Evolutionary conservation across 2,329 filamentous ascomycete species (phyloP), one percentile per base, ranked within the genome.

Genomic region (Botrytis elliptica): DNA sequence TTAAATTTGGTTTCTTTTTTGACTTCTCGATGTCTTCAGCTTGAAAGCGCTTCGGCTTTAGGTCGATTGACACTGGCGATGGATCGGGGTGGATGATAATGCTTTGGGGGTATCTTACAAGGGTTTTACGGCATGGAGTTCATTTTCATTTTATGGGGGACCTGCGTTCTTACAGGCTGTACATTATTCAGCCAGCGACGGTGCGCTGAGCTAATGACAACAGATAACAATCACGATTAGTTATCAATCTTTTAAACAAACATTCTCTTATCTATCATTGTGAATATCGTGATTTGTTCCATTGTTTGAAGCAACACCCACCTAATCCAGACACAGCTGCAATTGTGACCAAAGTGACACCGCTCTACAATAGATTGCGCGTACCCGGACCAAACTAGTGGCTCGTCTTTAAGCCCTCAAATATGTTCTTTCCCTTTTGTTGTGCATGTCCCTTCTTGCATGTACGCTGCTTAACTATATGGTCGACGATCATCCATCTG

Each of bases 1-100:
- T 88, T 95, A 90, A 89, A 85, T 76, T 75, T 75, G 65, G 73
- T 71, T 74, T 46, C 29, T 69, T 71, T 66, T 38, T 49, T 65
- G 72, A 72, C 69, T 46, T 70, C 69, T 71, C 49, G 69, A 71
- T 74, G 62, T 46, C 72, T 70, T 74, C 68, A 73, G 71, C 73
- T 74, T 76, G 73, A 63, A 74, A 75, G 38, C 72, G 63, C 67
- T 57, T 75, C 72, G 71, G 38, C 69, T 59, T 72, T 73, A 55
- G 71, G 46, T 69, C 60, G 64, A 55, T 67, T 33, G 74, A 67
- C 65, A 29, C 36, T 59, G 62, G 62, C 29, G 69, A 66, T 66
- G 70, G 44, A 75, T 76, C 72, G 75, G 77, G 73, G 49, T 67
- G 74, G 76, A 75, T 73, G 65, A 76, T 77, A 78, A 79, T 78